Evolutionary conservation across 2,329 filamentous ascomycete genomes (phyloP).

Genomic region (Aspergillus udagawae): DNA sequence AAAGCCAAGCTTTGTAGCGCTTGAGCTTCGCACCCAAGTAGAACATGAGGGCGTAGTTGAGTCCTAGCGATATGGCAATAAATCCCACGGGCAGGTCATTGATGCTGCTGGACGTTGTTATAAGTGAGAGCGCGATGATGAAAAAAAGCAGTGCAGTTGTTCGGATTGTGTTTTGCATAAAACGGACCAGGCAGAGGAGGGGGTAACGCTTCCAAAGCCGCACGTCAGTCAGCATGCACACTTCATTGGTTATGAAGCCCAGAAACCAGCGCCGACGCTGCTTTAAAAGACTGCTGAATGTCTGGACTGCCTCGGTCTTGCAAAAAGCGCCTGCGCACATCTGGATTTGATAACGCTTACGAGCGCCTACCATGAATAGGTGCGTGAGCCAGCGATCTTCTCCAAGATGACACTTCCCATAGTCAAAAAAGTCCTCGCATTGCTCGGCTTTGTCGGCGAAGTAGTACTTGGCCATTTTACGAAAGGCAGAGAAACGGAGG

Average conservation of each 20-base stretch:
- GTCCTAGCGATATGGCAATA: constrained; percentile 83
- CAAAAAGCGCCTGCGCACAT: constrained; percentile 98
- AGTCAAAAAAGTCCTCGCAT: constrained; percentile 94
- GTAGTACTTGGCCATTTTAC: constrained; percentile 96
- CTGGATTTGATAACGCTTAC: constrained; percentile 90
- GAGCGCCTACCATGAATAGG: constrained; percentile 96
- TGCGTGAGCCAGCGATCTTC: constrained; percentile 97
- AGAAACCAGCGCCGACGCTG: constrained; percentile 95
- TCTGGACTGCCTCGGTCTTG: constrained; percentile 96
- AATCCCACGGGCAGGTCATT: constrained; percentile 83
- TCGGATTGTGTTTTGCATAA: constrained; percentile 94
- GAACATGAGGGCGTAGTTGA: constrained; percentile 94
- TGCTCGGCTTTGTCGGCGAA: constrained; percentile 96
- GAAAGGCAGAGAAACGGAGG: constrained; percentile 91
- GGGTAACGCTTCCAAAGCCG: constrained; percentile 90
- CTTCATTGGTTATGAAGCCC: constrained; percentile 96
- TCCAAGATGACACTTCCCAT: constrained; percentile 89
- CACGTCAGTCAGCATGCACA: constrained; percentile 94
- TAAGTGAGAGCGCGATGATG: constrained; percentile 81
- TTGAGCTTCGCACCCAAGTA: constrained; percentile 87
- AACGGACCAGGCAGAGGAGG: constrained; percentile 76
- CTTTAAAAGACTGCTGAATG: constrained; percentile 79
- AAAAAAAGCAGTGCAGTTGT: constrained; percentile 93
- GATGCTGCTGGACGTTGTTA: constrained; percentile 77
- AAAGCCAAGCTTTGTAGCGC: constrained; percentile 90